Conservation (phyloP, 495 filamentous ascomycete species). For the Acidiella bohemica region DNA sequence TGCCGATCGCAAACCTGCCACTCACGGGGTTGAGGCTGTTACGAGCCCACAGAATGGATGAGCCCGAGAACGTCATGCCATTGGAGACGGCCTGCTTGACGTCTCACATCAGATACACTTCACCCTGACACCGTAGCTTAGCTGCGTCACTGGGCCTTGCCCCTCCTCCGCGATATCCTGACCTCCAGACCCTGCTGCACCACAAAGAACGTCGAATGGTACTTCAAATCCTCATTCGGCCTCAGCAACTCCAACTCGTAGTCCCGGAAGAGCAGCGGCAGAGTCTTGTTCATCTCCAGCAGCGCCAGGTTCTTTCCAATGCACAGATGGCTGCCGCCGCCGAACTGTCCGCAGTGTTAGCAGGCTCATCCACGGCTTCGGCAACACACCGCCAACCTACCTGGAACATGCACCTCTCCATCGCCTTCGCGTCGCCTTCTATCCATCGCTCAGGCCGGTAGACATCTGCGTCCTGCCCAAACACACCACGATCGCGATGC, state of each 20-base stretch:
- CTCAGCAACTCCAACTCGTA: conserved; percentile 19
- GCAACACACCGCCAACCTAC: conserved; percentile 3
- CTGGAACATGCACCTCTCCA: conserved; percentile 19
- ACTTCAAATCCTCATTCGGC: conserved; percentile 16
- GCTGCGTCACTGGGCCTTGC: conserved; percentile 3
- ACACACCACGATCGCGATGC: conserved; percentile 15
- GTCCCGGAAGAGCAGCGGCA: conserved; percentile 16
- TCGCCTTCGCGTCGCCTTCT: conserved; percentile 18
- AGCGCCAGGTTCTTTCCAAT: conserved; percentile 22
- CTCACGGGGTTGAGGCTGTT: too few relatives aligned
- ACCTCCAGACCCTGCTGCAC: conserved; percentile 17
- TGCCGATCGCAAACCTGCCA: too few relatives aligned
- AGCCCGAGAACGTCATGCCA: too few relatives aligned
- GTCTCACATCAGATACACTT: too few relatives aligned
- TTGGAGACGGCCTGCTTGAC: too few relatives aligned
- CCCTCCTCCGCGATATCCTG: conserved; percentile 12
- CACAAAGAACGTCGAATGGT: conserved; percentile 21
- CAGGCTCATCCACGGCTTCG: background rate
- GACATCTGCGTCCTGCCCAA: conserved; percentile 18
- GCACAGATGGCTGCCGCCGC: conserved; percentile 18
- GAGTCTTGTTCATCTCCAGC: conserved; percentile 21
- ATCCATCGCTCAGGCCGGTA: conserved; percentile 22
- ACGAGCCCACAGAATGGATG: too few relatives aligned
- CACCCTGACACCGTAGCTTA: too few relatives aligned
- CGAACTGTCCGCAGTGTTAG: conserved; percentile 14